These are phyloP conservation scores for Alternaria angustiovoidea DNA, from an alignment of 2,329 filamentous ascomycete species.

Conservation along the genomic window DNA sequence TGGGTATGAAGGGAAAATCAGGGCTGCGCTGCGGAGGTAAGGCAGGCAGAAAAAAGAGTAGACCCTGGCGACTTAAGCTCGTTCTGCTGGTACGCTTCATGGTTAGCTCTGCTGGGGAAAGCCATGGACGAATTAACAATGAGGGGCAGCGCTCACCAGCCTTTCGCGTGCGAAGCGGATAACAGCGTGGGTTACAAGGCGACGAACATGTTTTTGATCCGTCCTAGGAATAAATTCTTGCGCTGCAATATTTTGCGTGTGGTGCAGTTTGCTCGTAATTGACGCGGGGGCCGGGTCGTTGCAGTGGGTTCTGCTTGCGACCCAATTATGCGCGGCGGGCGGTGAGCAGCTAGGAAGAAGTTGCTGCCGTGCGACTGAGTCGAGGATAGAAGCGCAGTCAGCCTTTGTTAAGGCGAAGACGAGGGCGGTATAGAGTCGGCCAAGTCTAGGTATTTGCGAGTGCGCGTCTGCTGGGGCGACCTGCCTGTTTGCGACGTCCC, in stretches of 20 bases:
- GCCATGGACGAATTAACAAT: constrained; percentile 30
- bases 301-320: constrained; percentile 29
- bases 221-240: constrained; percentile 17
- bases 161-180: constrained; percentile 31
- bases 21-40: constrained; percentile 17
- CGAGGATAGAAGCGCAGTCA: constrained; percentile 22
- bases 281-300: constrained; percentile 41
- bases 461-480: constrained; percentile 19
- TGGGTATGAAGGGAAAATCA: constrained; percentile 11
- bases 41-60: constrained; percentile 19
- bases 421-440: constrained; percentile 16
- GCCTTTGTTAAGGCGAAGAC: constrained; percentile 15
- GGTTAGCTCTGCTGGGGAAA: constrained; percentile 43
- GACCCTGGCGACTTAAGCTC: constrained; percentile 39
- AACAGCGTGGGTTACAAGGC: constrained; percentile 41
- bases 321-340: constrained; percentile 26
- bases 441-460: constrained; percentile 27
- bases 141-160: constrained; percentile 38
- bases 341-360: constrained; percentile 22
- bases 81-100: constrained; percentile 40
- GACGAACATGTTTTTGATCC: constrained; percentile 32
- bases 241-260: constrained; percentile 30
- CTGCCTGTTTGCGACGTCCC: constrained; percentile 14
- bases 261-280: constrained; percentile 43
- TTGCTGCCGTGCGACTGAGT: constrained; percentile 38